Evolutionary conservation across 805 yeast species (phyloP).

Genomic region (Monosporozyma unispora): DNA sequence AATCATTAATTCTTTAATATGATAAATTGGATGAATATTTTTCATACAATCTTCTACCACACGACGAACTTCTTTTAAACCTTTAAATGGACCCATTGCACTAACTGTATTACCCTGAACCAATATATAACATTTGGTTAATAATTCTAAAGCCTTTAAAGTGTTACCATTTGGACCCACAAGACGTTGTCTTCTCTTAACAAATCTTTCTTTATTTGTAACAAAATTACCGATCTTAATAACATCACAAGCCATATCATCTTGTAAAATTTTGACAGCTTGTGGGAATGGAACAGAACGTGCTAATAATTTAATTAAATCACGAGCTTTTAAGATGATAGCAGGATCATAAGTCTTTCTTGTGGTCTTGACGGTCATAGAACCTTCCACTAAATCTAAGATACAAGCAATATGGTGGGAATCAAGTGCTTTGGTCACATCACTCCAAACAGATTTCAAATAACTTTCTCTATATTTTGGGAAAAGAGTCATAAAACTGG

Average conservation of each 20-base stretch:
- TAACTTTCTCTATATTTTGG: constrained; percentile 95
- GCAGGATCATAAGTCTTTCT: constrained; percentile 95
- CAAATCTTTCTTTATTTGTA: constrained; percentile 83
- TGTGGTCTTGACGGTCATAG: constrained; percentile 95
- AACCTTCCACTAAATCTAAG: constrained; percentile 86
- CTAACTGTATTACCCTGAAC: constrained; percentile 98
- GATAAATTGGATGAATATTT: constrained; percentile 95
- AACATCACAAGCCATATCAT: constrained; percentile 91
- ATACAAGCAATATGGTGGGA: constrained; percentile 72
- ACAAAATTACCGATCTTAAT: constrained; percentile 89
- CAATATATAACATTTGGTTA: constrained; percentile 90
- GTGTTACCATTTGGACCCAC: constrained; percentile 98
- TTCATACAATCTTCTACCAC: constrained; percentile 97
- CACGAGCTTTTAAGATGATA: constrained; percentile 86
- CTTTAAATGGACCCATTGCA: constrained; percentile 93
- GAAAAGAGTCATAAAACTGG: constrained; percentile 87
- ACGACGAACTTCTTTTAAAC: constrained; percentile 83
- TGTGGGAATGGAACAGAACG: constrained; percentile 97
- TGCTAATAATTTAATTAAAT: constrained; percentile 83
- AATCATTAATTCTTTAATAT: constrained; percentile 95
- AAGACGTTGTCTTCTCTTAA: constrained; percentile 89
- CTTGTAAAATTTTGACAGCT: constrained; percentile 83
- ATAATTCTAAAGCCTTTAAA: constrained; percentile 83
- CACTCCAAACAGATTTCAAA: constrained; percentile 84
- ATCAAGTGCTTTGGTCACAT: constrained; percentile 73